Conservation (phyloP, 371 early-diverging fungal genomes). For the Rhizomucor pusillus region DNA sequence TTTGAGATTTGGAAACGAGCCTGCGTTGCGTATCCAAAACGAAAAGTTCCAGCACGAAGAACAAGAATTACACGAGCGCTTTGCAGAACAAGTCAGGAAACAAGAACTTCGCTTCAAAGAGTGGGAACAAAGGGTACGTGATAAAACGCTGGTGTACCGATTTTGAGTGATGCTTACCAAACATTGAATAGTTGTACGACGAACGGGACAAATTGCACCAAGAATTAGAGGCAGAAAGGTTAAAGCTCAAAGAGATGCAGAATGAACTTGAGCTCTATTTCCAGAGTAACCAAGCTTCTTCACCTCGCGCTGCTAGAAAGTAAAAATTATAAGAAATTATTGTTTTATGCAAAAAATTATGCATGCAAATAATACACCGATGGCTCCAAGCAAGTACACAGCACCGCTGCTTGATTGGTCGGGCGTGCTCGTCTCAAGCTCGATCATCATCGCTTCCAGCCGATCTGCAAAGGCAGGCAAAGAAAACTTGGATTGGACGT, state of each 20-base stretch:
- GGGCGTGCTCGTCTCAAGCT: not conserved
- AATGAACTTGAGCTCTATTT: slow-evolving; percentile 68
- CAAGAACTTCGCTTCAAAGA: slow-evolving; percentile 93
- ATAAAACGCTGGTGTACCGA: too few species aligned
- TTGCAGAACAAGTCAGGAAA: slow-evolving; percentile 91
- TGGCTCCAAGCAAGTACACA: not conserved
- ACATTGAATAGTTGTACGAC: slow-evolving; percentile 60
- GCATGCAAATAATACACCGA: not conserved
- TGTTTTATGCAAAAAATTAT: not conserved
- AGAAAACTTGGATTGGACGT: slow-evolving; percentile 65
- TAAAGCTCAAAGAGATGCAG: slow-evolving; percentile 84
- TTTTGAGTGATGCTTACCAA: slow-evolving; percentile 23
- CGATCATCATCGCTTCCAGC: slow-evolving; percentile 25
- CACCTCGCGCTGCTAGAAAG: slow-evolving; percentile 35
- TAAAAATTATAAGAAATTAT: slow-evolving; percentile 3
- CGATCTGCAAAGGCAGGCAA: slow-evolving; percentile 65
- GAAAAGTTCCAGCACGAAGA: slow-evolving; percentile 95
- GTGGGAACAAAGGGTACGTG: slow-evolving; percentile 91
- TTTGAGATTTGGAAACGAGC: slow-evolving; percentile 72
- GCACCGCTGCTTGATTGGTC: not conserved
- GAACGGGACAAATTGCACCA: slow-evolving; percentile 96
- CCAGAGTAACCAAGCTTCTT: slow-evolving; percentile 32
- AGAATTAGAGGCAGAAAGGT: slow-evolving; percentile 92
- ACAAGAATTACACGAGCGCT: slow-evolving; percentile 83
- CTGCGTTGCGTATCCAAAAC: slow-evolving; percentile 61